Percentiles rank a stretch among this genome's conserved stretches.
Evolutionary conservation across 2,329 filamentous ascomycete species (phyloP).

Genomic region (Pochonia chlamydosporia): DNA sequence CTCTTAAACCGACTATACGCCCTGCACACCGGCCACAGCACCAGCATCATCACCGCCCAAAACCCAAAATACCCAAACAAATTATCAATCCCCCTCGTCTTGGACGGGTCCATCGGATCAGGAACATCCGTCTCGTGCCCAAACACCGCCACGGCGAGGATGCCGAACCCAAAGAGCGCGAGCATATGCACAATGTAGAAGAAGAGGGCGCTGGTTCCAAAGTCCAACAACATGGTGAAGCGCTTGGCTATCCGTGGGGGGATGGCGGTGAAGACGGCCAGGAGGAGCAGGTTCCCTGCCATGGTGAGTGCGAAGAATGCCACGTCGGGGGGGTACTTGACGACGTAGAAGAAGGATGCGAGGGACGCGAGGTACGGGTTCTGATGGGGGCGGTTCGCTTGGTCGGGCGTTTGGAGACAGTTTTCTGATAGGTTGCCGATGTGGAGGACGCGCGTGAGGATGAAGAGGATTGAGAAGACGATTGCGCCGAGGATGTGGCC

Average conservation of each 20-base stretch:
- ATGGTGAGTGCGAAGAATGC: conserved; percentile 38
- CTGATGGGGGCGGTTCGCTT: conserved; percentile 18
- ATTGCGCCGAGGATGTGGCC: conserved; percentile 24
- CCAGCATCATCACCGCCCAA: conserved; percentile 28
- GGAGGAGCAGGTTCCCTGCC: conserved; percentile 30
- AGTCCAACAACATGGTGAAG: conserved; percentile 32
- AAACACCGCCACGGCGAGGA: conserved; percentile 20
- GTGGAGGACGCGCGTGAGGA: conserved; percentile 32
- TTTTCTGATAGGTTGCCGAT: conserved; percentile 39
- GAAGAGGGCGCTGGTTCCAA: conserved; percentile 40
- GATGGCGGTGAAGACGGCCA: conserved; percentile 29
- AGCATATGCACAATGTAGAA: conserved; percentile 37
- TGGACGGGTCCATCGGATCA: conserved; percentile 19
- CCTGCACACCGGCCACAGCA: conserved; percentile 35
- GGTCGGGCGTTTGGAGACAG: conserved; percentile 34
- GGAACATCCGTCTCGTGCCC: conserved; percentile 26
- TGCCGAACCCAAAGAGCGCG: conserved; percentile 22
- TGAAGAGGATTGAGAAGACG: conserved; percentile 30
- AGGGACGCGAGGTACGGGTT: conserved; percentile 37
- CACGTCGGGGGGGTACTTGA: conserved; percentile 42
- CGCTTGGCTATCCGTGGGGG: conserved; percentile 23
- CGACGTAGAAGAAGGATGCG: conserved; percentile 38
- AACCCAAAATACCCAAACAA: conserved; percentile 29
- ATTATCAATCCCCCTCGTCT: conserved; percentile 28
- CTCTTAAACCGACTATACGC: conserved; percentile 39